A percentile compares a stretch with the other conserved stretches of the same genome.
Conservation (phyloP, 2,329 filamentous ascomycete genomes). For the Arachnomyces sp. region DNA sequence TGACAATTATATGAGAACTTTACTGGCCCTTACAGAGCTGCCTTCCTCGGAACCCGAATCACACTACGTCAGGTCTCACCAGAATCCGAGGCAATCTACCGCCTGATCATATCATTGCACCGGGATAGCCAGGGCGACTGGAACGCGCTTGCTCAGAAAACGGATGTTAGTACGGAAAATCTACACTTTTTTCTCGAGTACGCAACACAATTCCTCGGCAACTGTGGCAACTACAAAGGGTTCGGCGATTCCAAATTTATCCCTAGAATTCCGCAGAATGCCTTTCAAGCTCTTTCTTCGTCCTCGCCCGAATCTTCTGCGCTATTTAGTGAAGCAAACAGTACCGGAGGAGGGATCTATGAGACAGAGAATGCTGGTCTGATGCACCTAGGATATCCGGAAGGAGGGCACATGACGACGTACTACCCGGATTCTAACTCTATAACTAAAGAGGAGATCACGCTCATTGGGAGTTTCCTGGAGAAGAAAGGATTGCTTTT, state of each 20-base stretch:
- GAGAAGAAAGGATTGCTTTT: slow-evolving; percentile 61
- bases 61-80: slow-evolving; percentile 75
- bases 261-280: slow-evolving; percentile 59
- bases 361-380: slow-evolving; percentile 55
- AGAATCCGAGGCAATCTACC: slow-evolving; percentile 72
- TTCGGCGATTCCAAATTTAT: slow-evolving; percentile 82
- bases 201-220: slow-evolving; percentile 69
- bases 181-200: slow-evolving; percentile 67
- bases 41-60: slow-evolving; percentile 68
- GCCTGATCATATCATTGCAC: slow-evolving; percentile 69
- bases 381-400: slow-evolving; percentile 69
- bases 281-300: slow-evolving; percentile 57
- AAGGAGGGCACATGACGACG: slow-evolving; percentile 68
- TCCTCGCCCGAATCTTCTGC: slow-evolving; percentile 53
- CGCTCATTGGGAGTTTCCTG: slow-evolving; percentile 63
- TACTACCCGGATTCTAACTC: slow-evolving; percentile 71
- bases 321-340: slow-evolving; percentile 58
- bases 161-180: slow-evolving; percentile 56
- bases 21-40: slow-evolving; percentile 47
- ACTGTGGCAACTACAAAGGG: slow-evolving; percentile 78
- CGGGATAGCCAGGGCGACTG: slow-evolving; percentile 62
- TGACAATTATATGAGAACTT: slow-evolving; percentile 8
- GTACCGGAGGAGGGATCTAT: slow-evolving; percentile 58
- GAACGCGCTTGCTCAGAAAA: slow-evolving; percentile 58
- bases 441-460: slow-evolving; percentile 70